phyloP scores from a whole-genome alignment of 306 rosid genomes.

The Quercus bicolor region DNA sequence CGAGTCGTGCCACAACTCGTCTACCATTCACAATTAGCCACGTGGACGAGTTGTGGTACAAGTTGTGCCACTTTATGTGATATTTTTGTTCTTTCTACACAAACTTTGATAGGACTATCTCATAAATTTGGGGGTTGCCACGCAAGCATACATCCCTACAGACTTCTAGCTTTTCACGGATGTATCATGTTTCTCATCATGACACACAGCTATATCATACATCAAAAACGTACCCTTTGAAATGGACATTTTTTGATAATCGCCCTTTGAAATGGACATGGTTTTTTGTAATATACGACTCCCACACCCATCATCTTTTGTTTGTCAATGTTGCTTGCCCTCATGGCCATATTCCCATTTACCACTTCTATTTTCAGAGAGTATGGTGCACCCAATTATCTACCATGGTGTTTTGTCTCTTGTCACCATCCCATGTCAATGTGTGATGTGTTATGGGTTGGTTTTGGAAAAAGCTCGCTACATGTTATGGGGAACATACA shows the following conservation, averaged over 20 bases:
- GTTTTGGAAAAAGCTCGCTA: background rate
- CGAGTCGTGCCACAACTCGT: too few species aligned
- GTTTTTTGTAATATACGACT: background rate
- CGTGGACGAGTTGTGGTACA: too few species aligned
- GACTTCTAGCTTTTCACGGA: background rate
- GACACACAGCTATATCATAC: background rate
- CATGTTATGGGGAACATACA: background rate
- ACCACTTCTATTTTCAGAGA: background rate
- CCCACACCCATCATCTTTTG: background rate
- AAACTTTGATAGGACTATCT: background rate
- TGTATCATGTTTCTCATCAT: background rate
- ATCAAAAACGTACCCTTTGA: conserved; percentile 1
- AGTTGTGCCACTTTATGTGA: too few species aligned
- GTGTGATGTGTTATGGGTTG: background rate
- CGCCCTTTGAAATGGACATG: background rate
- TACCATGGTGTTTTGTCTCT: background rate
- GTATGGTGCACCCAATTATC: background rate
- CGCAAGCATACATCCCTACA: background rate
- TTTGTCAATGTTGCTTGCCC: background rate
- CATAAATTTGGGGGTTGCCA: background rate
- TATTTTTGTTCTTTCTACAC: background rate
- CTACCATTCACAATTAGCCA: too few species aligned
- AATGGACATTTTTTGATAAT: background rate
- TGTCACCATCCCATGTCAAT: conserved; percentile 10
- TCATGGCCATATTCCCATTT: background rate